Conservation (phyloP, 257 asterid genomes). For the Paraleonurus japonicus region DNA sequence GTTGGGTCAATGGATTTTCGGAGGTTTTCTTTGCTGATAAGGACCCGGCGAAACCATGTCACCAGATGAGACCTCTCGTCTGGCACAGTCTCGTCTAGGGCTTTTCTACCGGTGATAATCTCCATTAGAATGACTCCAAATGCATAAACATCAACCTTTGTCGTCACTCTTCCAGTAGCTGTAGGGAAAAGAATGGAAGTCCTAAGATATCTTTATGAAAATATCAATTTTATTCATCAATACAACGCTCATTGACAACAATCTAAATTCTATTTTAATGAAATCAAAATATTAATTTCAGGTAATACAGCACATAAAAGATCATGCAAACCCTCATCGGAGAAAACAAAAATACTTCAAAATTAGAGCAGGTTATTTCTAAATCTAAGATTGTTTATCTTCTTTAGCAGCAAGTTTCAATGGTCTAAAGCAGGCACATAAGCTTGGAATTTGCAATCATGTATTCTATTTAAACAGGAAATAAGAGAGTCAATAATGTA, state of each 20-base stretch:
- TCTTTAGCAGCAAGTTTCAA: background rate
- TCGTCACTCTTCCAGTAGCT: slow-evolving; percentile 97
- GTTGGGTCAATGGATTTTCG: slow-evolving; percentile 62
- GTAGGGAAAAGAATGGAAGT: slow-evolving; percentile 20
- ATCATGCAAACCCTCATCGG: background rate
- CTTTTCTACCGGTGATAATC: slow-evolving; percentile 79
- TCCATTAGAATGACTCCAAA: slow-evolving; percentile 92
- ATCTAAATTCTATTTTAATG: background rate
- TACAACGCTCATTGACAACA: background rate
- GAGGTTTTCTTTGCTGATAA: slow-evolving; percentile 73
- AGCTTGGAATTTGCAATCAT: background rate
- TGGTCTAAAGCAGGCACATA: background rate
- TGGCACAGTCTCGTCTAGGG: slow-evolving; percentile 76
- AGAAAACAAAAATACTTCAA: no score
- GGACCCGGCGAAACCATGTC: slow-evolving; percentile 91
- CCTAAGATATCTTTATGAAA: background rate
- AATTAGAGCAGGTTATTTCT: background rate
- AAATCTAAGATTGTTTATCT: no score
- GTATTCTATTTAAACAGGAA: background rate
- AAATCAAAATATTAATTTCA: background rate
- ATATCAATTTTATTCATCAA: background rate
- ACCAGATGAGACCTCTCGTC: slow-evolving; percentile 88
- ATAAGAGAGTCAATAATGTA: background rate
- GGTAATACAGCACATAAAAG: background rate
- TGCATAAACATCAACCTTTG: slow-evolving; percentile 90